Evolutionary conservation across 2,329 filamentous ascomycete genomes (phyloP).

Genomic region (Aspergillus candidus): DNA sequence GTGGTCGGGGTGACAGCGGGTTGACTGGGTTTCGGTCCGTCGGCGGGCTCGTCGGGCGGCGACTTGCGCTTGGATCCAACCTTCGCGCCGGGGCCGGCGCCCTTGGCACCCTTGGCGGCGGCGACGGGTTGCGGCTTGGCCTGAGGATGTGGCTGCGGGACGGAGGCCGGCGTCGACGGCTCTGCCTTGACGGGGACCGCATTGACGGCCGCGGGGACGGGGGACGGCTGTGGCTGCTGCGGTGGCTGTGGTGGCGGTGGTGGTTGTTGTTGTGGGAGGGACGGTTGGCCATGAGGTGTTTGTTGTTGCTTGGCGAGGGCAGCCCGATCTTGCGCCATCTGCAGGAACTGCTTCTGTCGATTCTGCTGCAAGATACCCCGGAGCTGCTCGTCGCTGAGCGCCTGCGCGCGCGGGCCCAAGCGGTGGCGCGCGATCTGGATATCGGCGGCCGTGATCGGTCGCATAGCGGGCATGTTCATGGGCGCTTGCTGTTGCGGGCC

Average conservation of each 20-base stretch:
- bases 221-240: conserved; percentile 18
- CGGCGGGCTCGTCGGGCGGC: conserved; percentile 42
- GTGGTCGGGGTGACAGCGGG: conserved; percentile 15
- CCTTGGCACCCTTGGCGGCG: conserved; percentile 22
- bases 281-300: neutral
- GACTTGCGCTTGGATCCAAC: conserved; percentile 40
- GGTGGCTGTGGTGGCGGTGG: conserved; percentile 24
- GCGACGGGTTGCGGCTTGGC: conserved; percentile 25
- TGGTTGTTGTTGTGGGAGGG: conserved; percentile 15
- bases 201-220: conserved; percentile 16
- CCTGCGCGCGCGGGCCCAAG: conserved; percentile 28
- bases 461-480: conserved; percentile 26
- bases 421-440: conserved; percentile 33
- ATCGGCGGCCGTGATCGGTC: conserved; percentile 31
- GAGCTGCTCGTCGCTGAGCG: conserved; percentile 40
- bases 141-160: conserved; percentile 22
- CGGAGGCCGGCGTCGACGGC: conserved; percentile 18
- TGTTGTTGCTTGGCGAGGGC: conserved; percentile 18
- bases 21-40: conserved; percentile 26
- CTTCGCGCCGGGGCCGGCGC: conserved; percentile 22
- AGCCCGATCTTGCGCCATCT: conserved; percentile 26
- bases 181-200: conserved; percentile 21
- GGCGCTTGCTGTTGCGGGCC: conserved; percentile 22
- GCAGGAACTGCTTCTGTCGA: conserved; percentile 32
- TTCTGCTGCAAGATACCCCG: conserved; percentile 30